Evolutionary conservation across 2,329 filamentous ascomycete genomes (phyloP).

Genomic region (Diplodia seriata): DNA sequence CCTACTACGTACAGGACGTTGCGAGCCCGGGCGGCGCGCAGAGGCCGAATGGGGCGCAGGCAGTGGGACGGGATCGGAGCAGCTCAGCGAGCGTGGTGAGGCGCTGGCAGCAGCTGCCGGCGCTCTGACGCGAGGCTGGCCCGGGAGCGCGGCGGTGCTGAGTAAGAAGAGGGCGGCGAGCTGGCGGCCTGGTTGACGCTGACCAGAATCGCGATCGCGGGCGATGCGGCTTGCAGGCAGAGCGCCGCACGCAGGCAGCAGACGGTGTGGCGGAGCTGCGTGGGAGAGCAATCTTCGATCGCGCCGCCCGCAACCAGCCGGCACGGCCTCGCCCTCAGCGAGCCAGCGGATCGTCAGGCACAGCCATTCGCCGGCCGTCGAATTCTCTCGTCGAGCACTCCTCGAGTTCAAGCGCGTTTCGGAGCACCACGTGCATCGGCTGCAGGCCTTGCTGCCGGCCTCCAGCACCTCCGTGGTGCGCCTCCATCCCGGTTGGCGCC

Average conservation of each 20-base stretch:
- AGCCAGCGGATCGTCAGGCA: constrained; percentile 12
- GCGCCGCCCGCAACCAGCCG: neutral
- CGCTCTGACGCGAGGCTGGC: constrained; percentile 2
- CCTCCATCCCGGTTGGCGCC: neutral
- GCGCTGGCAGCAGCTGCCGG: constrained; percentile 7
- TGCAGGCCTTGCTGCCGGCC: neutral
- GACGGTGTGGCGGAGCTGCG: neutral
- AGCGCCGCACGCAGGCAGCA: neutral
- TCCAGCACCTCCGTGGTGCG: neutral
- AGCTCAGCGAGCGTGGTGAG: constrained; percentile 7
- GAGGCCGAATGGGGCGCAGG: constrained; percentile 13
- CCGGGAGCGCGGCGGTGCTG: constrained; percentile 22
- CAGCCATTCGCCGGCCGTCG: neutral
- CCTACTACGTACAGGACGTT: neutral
- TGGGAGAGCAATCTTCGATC: constrained; percentile 6
- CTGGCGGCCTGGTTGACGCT: neutral
- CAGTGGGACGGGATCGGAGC: neutral
- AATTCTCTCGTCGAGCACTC: neutral
- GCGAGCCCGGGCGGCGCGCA: neutral
- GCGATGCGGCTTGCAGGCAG: constrained; percentile 4
- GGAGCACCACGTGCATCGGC: neutral
- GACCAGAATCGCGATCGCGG: constrained; percentile 14
- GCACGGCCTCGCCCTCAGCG: neutral
- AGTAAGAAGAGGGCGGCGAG: constrained; percentile 21
- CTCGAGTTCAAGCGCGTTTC: neutral